Conservation (phyloP, 352 stramenopile genomes). For the Globisporangium ultimum region DNA sequence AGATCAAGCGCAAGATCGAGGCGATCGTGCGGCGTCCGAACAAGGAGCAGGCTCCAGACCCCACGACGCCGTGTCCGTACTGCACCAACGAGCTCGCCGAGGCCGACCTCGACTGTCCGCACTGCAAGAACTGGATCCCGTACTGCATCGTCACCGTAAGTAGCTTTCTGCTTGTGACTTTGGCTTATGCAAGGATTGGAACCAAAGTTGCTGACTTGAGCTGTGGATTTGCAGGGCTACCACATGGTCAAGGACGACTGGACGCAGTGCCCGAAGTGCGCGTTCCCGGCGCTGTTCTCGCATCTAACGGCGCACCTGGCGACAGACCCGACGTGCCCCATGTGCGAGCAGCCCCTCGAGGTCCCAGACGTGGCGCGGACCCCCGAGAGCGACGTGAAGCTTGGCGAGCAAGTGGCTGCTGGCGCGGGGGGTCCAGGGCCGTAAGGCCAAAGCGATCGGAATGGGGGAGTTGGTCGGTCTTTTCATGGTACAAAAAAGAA, state of each 20-base stretch:
- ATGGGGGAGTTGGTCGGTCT: not conserved
- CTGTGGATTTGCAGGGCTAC: constrained; percentile 53
- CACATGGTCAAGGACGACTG: constrained; percentile 94
- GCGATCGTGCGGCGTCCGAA: constrained; percentile 91
- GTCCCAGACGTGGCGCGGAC: constrained; percentile 27
- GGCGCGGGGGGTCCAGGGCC: not conserved
- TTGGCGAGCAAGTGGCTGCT: constrained; percentile 24
- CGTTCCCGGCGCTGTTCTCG: constrained; percentile 88
- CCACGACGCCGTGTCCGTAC: constrained; percentile 81
- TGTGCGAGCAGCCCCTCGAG: constrained; percentile 65
- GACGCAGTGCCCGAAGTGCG: constrained; percentile 86
- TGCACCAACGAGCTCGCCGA: constrained; percentile 72
- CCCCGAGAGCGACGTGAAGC: constrained; percentile 41
- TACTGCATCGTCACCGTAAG: constrained; percentile 91
- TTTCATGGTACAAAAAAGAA: not conserved
- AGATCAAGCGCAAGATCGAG: constrained; percentile 94
- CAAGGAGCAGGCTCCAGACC: constrained; percentile 78
- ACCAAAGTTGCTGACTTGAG: not conserved
- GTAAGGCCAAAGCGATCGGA: too few relatives aligned
- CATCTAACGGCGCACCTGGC: constrained; percentile 83
- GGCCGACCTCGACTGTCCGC: constrained; percentile 87
- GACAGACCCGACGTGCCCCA: constrained; percentile 63
- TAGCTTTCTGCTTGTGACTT: constrained; percentile 2
- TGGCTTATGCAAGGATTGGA: too few relatives aligned
- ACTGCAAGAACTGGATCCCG: constrained; percentile 91